Evolutionary conservation across 2,329 filamentous ascomycete species (phyloP), one percentile per base, ranked within the genome.

Genomic region (Pyrenophora graminea): DNA sequence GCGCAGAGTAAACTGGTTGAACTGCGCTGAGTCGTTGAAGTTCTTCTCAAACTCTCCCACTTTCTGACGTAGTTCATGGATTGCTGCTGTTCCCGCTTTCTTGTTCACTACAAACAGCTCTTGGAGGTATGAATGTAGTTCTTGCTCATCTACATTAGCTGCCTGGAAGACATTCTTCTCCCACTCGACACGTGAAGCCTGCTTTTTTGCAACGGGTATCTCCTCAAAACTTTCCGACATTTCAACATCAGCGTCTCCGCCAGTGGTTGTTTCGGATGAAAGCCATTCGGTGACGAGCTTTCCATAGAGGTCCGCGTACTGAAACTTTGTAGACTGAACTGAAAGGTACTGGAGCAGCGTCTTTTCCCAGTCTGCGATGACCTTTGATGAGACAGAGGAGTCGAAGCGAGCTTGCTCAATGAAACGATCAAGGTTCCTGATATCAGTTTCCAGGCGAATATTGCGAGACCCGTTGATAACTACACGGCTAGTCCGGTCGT

Each of bases 281-380:
- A 71, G 61, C 71, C 70, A 74, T 44, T 74, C 69, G 0, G 66
- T 72, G 6, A 72, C 66, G 7, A 74, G 53, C 43, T 70, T 66
- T 17, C 68, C 70, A 31, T 72, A 74, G 3, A 73, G 58, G 31
- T 66, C 63, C 6, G 70, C 68, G 44, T 72, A 73, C 27, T 68
- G 53, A 30, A 62, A 72, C 47, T 70, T 73, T 44, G 62, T 63
- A 3, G 73, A 74, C 43, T 76, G 70, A 5, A 68, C 48, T 3
- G 66, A 60, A 6, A 75, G 62, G 45, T 74, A 66, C 23, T 66
- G 61, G 1, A 63, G 23, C 1, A 74, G 41, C 13, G 48, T 64
- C 10, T 61, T 57, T 39, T 70, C 62, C 72, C 71, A 75, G 27
- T 67, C 56, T 21, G 59, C 45, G 2, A 75, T 47, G 4, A 72